Evolutionary conservation across 2,329 filamentous ascomycete genomes (phyloP).

Genomic region (Colletotrichum ledebouriae): DNA sequence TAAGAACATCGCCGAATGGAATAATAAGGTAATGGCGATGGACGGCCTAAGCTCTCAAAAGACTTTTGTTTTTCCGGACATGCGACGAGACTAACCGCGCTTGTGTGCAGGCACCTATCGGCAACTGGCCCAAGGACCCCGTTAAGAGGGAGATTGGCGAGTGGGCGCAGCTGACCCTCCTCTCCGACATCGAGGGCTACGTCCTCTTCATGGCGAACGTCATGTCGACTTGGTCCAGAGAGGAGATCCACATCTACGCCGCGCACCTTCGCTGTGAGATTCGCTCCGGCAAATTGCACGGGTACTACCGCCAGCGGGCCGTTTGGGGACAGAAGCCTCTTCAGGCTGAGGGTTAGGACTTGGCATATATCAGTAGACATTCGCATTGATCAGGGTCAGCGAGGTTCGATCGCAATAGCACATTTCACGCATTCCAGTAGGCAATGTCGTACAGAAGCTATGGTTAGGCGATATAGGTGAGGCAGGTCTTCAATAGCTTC

Average conservation of each 20-base stretch:
- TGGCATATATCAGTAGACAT: too few relatives aligned
- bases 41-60: too few relatives aligned
- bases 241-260: slow-evolving; percentile 52
- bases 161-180: slow-evolving; percentile 49
- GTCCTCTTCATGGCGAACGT: slow-evolving; percentile 53
- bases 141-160: slow-evolving; percentile 54
- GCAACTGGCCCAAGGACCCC: slow-evolving; percentile 57
- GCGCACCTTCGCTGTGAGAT: slow-evolving; percentile 52
- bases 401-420: too few relatives aligned
- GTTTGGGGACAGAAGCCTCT: slow-evolving; percentile 49
- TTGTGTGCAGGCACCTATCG: slow-evolving; percentile 48
- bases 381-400: too few relatives aligned
- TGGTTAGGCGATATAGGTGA: too few relatives aligned
- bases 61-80: too few relatives aligned
- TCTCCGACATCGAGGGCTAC: slow-evolving; percentile 51
- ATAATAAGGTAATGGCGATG: slow-evolving; percentile 41
- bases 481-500: too few relatives aligned
- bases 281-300: slow-evolving; percentile 47
- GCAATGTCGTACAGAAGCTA: too few relatives aligned
- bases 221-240: slow-evolving; percentile 52
- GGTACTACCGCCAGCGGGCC: slow-evolving; percentile 48
- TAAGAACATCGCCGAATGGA: slow-evolving; percentile 43
- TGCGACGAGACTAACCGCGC: too few relatives aligned
- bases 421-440: too few relatives aligned
- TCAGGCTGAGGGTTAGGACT: not conserved